Percentiles rank a stretch among this genome's conserved stretches.
These are phyloP conservation scores for Schizosaccharomyces japonicus DNA, from an alignment of 805 yeast species.

Conservation along the genomic window DNA sequence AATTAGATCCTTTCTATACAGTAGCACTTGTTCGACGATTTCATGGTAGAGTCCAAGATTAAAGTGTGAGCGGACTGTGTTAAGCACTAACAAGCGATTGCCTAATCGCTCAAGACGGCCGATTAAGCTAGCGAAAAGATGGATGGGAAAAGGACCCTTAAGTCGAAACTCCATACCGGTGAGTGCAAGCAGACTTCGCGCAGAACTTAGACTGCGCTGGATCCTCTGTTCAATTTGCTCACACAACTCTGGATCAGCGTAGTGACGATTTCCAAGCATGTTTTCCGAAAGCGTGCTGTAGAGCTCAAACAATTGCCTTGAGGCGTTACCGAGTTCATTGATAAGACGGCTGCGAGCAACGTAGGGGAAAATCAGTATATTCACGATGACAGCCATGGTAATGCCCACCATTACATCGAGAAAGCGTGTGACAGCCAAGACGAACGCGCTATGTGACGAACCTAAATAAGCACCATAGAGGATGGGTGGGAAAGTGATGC, in stretches of 20 bases:
- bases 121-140: background rate
- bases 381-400: background rate
- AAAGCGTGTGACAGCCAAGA: background rate
- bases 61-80: background rate
- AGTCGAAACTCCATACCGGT: background rate
- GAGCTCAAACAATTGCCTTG: background rate
- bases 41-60: background rate
- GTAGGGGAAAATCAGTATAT: slow-evolving; percentile 2
- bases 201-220: background rate
- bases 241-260: background rate
- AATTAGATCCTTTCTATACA: background rate
- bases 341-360: background rate
- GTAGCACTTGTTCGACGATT: background rate
- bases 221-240: background rate
- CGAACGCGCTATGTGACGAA: background rate
- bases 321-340: background rate
- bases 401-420: background rate
- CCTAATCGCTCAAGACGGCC: background rate
- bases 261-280: background rate
- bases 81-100: background rate
- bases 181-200: background rate
- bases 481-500: slow-evolving; percentile 2
- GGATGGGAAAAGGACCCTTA: slow-evolving; percentile 1
- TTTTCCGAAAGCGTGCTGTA: slow-evolving; percentile 1
- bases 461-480: background rate